phyloP scores from a whole-genome alignment of 2,329 filamentous ascomycete species.

The Aspergillus costaricaensis region DNA sequence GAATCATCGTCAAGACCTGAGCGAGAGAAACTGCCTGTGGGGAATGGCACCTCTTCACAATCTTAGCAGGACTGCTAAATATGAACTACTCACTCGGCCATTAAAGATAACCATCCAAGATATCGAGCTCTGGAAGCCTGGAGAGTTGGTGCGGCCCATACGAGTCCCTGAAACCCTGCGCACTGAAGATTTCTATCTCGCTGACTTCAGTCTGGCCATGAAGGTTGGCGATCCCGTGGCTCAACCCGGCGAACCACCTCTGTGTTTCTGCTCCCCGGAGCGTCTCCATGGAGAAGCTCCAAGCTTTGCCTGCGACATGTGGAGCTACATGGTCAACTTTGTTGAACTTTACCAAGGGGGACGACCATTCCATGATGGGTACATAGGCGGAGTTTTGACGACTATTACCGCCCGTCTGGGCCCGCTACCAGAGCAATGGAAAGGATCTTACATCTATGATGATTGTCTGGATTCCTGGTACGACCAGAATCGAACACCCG shows the following conservation, averaged over 20 bases:
- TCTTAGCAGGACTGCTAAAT: conserved; percentile 29
- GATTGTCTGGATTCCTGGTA: conserved; percentile 29
- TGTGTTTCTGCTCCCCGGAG: conserved; percentile 29
- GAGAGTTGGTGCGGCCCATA: conserved; percentile 27
- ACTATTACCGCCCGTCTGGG: conserved; percentile 26
- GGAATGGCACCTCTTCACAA: conserved; percentile 26
- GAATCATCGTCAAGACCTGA: conserved; percentile 26
- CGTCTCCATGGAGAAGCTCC: conserved; percentile 28
- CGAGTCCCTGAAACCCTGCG: conserved; percentile 23
- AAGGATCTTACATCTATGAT: conserved; percentile 20
- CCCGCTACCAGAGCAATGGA: conserved; percentile 31
- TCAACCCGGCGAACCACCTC: conserved; percentile 2
- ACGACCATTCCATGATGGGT: conserved; percentile 20
- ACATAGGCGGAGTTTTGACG: conserved; percentile 22
- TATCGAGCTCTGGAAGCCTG: conserved; percentile 26
- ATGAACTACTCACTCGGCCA: conserved; percentile 28
- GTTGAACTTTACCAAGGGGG: conserved; percentile 23
- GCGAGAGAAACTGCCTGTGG: conserved; percentile 32
- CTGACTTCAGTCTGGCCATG: conserved; percentile 31
- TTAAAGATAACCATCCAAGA: conserved; percentile 28
- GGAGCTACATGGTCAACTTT: conserved; percentile 35
- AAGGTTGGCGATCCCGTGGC: conserved; percentile 20
- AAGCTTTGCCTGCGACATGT: conserved; percentile 33
- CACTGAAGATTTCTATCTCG: conserved; percentile 32
- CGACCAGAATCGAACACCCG: conserved; percentile 23